Percentiles rank a stretch among this genome's conserved stretches.
These are phyloP conservation scores for Neurospora sp. DNA, from an alignment of 495 filamentous ascomycete species.

Conservation along the genomic window DNA sequence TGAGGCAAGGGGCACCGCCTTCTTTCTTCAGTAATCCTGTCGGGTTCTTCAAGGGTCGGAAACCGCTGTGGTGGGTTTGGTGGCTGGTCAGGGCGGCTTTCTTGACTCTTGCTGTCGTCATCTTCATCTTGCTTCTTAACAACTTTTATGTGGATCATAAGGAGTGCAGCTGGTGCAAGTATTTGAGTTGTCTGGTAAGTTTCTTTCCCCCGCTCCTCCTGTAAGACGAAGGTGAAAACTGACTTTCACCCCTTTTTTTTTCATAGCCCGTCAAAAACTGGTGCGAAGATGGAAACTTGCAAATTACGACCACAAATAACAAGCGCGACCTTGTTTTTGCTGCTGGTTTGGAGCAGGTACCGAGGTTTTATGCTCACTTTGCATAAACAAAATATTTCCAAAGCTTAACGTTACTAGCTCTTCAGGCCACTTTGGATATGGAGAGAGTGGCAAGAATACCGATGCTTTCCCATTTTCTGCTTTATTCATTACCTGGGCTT, in stretches of 20 bases:
- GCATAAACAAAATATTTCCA: neutral
- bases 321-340: constrained; percentile 19
- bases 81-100: constrained; percentile 79
- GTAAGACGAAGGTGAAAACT: neutral
- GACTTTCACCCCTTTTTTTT: constrained; percentile 17
- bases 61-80: constrained; percentile 94
- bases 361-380: neutral
- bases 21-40: constrained; percentile 59
- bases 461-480: neutral
- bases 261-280: constrained; percentile 61
- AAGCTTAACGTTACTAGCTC: neutral
- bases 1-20: constrained; percentile 34
- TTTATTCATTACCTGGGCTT: neutral
- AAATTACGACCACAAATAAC: constrained; percentile 14
- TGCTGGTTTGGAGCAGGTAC: constrained; percentile 7
- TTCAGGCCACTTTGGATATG: neutral
- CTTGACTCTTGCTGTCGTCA: constrained; percentile 66
- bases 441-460: neutral
- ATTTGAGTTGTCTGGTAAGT: constrained; percentile 85
- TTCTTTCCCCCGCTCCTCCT: neutral
- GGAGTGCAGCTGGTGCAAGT: constrained; percentile 85
- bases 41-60: constrained; percentile 83
- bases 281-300: constrained; percentile 58
- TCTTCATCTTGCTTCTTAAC: constrained; percentile 73
- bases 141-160: constrained; percentile 79